Conservation (phyloP, 495 filamentous ascomycete species). For the Neurospora intermedia region DNA sequence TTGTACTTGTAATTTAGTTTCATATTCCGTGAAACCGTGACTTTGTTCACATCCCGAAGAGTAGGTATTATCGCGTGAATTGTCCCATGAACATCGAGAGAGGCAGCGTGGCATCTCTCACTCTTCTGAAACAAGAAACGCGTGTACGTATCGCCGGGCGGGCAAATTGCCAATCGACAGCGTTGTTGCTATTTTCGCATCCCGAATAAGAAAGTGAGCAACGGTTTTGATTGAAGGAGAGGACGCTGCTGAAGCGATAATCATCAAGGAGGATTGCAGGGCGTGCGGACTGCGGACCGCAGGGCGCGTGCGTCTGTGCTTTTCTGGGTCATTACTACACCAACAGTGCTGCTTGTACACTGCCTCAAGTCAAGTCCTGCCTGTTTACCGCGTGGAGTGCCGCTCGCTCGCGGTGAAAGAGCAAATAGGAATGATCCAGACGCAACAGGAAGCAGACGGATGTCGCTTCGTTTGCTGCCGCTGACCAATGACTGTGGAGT, state of each 20-base stretch:
- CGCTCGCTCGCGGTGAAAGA: background rate
- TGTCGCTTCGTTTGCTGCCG: background rate
- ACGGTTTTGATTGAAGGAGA: background rate
- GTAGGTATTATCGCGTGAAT: background rate
- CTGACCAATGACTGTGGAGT: background rate
- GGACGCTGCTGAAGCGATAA: background rate
- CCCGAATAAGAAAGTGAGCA: background rate
- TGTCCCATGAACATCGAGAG: background rate
- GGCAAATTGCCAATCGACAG: background rate
- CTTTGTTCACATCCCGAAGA: background rate
- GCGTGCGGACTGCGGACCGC: background rate
- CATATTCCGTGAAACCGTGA: background rate
- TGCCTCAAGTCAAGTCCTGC: background rate
- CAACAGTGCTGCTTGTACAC: background rate
- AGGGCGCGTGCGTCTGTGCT: background rate
- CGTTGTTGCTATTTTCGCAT: background rate
- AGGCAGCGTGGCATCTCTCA: background rate
- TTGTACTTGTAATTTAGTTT: background rate
- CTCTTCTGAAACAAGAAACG: background rate
- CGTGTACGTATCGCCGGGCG: background rate
- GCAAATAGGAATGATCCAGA: background rate
- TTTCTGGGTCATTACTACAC: background rate
- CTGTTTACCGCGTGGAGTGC: background rate
- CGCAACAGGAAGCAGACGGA: background rate
- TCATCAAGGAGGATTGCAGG: background rate